A percentile compares a stretch with the other conserved stretches of the same genome.
Conservation (phyloP, 495 filamentous ascomycete genomes). For the Rhypophila decipiens region DNA sequence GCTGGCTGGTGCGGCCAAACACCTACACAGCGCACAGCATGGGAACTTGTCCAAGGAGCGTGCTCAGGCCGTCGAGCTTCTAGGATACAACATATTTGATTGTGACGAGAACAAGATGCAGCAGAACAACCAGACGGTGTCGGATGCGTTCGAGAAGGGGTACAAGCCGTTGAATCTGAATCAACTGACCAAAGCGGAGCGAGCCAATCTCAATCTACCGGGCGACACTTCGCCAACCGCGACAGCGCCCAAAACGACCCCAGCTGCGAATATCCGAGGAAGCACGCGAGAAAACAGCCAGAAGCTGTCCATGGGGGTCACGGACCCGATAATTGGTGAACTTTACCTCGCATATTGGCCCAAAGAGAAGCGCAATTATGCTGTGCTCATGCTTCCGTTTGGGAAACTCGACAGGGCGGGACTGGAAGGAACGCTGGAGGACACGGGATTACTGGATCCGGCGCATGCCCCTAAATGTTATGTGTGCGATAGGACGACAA, state of each 20-base stretch:
- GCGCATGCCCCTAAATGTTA: conserved; percentile 30
- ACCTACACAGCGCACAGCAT: conserved; percentile 31
- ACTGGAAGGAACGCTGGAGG: conserved; percentile 21
- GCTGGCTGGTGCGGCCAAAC: conserved; percentile 35
- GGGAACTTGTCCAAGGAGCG: conserved; percentile 26
- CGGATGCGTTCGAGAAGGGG: conserved; percentile 19
- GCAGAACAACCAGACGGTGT: conserved; percentile 30
- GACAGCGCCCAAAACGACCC: background rate
- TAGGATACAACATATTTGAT: conserved; percentile 31
- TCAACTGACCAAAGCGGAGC: conserved; percentile 15
- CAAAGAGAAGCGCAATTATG: conserved; percentile 20
- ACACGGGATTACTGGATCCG: conserved; percentile 25
- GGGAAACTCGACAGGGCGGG: conserved; percentile 26
- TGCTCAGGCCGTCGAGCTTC: conserved; percentile 20
- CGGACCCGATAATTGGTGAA: conserved; percentile 10
- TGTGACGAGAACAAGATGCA: conserved; percentile 20
- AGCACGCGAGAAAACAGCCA: background rate
- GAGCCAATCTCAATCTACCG: conserved; percentile 7
- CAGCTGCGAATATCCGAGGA: background rate
- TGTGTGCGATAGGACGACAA: conserved; percentile 9
- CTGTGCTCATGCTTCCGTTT: conserved; percentile 36
- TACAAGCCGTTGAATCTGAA: conserved; percentile 27
- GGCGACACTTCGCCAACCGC: background rate
- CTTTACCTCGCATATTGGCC: conserved; percentile 33
- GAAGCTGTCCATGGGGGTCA: conserved; percentile 7